A percentile compares a stretch with the other conserved stretches of the same genome.
These are phyloP conservation scores for Dactylis glomerata DNA, from an alignment of 176 grass and related monocot species.

Conservation along the genomic window DNA sequence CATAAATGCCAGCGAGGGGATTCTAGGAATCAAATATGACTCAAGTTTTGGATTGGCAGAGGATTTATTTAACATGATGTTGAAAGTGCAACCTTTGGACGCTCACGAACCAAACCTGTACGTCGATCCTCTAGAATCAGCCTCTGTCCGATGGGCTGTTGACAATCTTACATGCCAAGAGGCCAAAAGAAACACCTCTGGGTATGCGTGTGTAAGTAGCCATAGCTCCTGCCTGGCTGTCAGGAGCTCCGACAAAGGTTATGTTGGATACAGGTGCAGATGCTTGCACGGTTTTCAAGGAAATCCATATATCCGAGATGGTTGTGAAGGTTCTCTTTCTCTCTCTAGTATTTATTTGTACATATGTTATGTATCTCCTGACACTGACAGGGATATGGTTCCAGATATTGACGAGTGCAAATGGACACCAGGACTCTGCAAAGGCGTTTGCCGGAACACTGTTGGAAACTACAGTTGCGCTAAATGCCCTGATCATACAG, in stretches of 20 bases:
- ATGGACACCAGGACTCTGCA: not conserved
- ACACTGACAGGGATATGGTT: not conserved
- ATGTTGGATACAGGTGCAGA: constrained; percentile 2
- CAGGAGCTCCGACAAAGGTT: not conserved
- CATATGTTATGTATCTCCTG: not conserved
- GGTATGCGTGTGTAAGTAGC: constrained; percentile 3
- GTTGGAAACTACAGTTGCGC: not conserved
- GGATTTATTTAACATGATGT: not conserved
- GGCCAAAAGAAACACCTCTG: not conserved
- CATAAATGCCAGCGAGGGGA: not conserved
- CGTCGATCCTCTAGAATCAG: not conserved
- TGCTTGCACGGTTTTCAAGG: not conserved
- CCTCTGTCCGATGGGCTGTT: not conserved
- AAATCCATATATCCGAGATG: not conserved
- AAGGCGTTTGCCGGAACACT: not conserved
- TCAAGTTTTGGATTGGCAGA: not conserved
- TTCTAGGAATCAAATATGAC: not conserved
- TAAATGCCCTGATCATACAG: not conserved
- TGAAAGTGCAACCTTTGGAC: not conserved
- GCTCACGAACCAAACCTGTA: not conserved
- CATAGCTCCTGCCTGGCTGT: not conserved
- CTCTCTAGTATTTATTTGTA: not conserved
- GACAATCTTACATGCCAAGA: constrained; percentile 4
- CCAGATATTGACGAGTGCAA: not conserved
- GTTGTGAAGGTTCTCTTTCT: not conserved